phyloP scores from a whole-genome alignment of 139 green algal genomes.

The Mesotaenium endlicherianum region DNA sequence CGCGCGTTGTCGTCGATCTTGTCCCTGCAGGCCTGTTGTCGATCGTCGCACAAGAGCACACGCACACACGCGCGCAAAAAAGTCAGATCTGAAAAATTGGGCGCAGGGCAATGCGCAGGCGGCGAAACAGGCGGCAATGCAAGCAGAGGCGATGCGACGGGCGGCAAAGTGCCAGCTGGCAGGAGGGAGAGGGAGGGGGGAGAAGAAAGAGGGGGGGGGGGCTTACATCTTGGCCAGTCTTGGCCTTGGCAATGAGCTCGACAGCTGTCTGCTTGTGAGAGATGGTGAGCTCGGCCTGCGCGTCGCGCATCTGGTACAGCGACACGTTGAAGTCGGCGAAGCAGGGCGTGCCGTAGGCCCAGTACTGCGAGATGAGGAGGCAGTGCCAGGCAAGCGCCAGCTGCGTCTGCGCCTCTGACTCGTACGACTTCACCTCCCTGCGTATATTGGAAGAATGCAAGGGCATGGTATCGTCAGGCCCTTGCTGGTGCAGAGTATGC shows the following conservation, averaged over 20 bases:
- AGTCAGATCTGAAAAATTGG: too few species aligned
- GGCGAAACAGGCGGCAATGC: too few species aligned
- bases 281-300: background rate
- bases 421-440: too few species aligned
- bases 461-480: too few species aligned
- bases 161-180: background rate
- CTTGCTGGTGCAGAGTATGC: too few species aligned
- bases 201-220: background rate
- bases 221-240: background rate
- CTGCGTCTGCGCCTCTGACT: too few species aligned
- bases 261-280: background rate
- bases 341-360: background rate
- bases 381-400: background rate
- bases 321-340: background rate
- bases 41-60: too few species aligned
- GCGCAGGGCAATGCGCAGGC: too few species aligned
- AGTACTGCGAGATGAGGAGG: background rate
- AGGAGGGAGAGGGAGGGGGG: background rate
- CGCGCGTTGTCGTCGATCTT: too few species aligned
- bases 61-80: too few species aligned
- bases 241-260: background rate
- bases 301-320: conserved; percentile 1
- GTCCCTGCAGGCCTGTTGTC: too few species aligned
- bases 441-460: too few species aligned
- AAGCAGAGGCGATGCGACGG: background rate